phyloP scores from a whole-genome alignment of 2,329 filamentous ascomycete genomes.

The Rhinocladiella mackenziei region DNA sequence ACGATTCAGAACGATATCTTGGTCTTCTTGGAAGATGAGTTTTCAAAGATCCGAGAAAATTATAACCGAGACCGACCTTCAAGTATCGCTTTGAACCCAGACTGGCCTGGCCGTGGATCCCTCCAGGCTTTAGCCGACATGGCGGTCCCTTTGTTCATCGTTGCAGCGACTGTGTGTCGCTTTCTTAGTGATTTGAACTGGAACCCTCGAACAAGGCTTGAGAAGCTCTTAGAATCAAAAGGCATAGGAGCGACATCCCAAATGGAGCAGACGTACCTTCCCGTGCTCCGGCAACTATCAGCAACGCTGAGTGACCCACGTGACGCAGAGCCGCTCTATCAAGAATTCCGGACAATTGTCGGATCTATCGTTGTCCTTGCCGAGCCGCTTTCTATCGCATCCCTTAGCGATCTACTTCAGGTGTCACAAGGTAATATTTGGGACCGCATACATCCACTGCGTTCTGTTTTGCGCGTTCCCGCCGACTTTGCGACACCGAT shows the following conservation, averaged over 20 bases:
- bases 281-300: conserved; percentile 4
- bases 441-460: background rate
- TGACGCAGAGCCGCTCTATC: background rate
- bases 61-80: background rate
- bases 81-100: conserved; percentile 9
- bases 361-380: conserved; percentile 10
- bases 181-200: conserved; percentile 28
- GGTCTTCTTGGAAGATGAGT: background rate
- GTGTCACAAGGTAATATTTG: background rate
- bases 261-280: conserved; percentile 10
- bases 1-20: conserved; percentile 15
- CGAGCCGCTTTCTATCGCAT: conserved; percentile 9
- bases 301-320: background rate
- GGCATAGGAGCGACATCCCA: background rate
- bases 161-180: conserved; percentile 30
- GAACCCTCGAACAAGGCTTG: conserved; percentile 10
- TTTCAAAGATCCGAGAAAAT: conserved; percentile 5
- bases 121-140: conserved; percentile 31
- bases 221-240: background rate
- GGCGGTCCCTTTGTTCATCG: conserved; percentile 34
- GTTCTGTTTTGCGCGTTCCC: background rate
- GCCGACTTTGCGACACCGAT: background rate
- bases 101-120: conserved; percentile 26
- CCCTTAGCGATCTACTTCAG: background rate
- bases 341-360: conserved; percentile 12